Percentiles rank a stretch among this genome's conserved stretches.
phyloP scores from a whole-genome alignment of 1,284 basidiomycete species.

The Ustilago lituana region DNA sequence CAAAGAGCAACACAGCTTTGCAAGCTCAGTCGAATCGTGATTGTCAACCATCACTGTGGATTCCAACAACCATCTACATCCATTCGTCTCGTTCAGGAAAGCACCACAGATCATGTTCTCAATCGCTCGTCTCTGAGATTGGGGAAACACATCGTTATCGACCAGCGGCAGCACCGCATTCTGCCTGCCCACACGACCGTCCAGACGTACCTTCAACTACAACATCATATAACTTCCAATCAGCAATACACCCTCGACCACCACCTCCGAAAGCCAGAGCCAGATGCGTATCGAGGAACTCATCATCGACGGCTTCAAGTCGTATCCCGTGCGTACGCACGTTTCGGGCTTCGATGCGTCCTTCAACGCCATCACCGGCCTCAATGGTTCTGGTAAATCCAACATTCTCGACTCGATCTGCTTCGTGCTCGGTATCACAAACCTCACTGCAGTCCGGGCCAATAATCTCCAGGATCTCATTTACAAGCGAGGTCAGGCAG shows the following conservation, averaged over 20 bases:
- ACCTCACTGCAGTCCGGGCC: constrained; percentile 75
- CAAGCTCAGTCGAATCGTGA: too few relatives aligned
- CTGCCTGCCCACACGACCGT: background rate
- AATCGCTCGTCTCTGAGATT: background rate
- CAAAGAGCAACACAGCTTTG: constrained; percentile 4
- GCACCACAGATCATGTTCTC: background rate
- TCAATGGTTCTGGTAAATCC: constrained; percentile 77
- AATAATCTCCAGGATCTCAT: constrained; percentile 97
- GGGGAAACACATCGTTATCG: too few relatives aligned
- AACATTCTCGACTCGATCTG: constrained; percentile 70
- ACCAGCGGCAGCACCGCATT: too few relatives aligned
- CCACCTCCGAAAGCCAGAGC: too few relatives aligned
- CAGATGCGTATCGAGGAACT: constrained; percentile 70
- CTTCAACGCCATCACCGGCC: constrained; percentile 96
- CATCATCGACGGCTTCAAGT: constrained; percentile 70
- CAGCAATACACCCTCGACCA: too few relatives aligned
- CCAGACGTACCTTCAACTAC: background rate
- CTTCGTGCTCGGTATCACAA: constrained; percentile 66
- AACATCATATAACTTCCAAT: too few relatives aligned
- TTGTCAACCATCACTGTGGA: too few relatives aligned
- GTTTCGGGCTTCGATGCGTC: constrained; percentile 94
- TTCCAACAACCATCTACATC: background rate
- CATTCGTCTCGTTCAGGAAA: background rate
- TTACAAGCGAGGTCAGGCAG: constrained; percentile 96
- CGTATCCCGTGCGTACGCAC: constrained; percentile 89